Evolutionary conservation across 1,284 basidiomycete genomes (phyloP).

Genomic region (Tranzscheliella williamsii): DNA sequence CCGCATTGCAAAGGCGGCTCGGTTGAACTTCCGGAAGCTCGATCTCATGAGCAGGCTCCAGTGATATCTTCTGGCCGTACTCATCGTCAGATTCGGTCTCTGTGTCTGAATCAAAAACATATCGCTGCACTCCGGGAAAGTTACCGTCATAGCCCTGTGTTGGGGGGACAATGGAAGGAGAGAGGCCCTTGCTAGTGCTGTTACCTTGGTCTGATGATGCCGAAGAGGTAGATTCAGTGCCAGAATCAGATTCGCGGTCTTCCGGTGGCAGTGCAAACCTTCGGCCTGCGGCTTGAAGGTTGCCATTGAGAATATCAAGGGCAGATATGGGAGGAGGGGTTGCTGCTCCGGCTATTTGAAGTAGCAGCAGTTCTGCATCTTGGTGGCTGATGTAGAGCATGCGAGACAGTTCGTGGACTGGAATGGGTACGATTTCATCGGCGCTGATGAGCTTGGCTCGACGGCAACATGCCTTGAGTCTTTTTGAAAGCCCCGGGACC

Average conservation of each 20-base stretch:
- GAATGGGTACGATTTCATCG: conserved; percentile 25
- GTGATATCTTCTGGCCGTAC: too few relatives aligned
- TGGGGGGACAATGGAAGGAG: conserved; percentile 20
- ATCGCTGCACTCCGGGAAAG: conserved; percentile 16
- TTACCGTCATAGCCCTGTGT: conserved; percentile 36
- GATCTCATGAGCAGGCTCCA: neutral
- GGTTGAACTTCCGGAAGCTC: neutral
- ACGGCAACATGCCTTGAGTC: conserved; percentile 37
- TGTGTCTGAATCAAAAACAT: conserved; percentile 19
- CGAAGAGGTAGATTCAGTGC: too few relatives aligned
- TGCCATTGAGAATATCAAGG: conserved; percentile 20
- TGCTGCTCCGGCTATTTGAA: conserved; percentile 15
- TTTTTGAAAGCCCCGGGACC: conserved; percentile 27
- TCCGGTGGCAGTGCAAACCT: neutral
- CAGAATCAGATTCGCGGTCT: too few relatives aligned
- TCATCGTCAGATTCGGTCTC: neutral
- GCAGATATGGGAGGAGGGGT: conserved; percentile 16
- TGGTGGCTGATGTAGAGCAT: conserved; percentile 7
- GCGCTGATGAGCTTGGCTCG: conserved; percentile 28
- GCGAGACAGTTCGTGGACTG: conserved; percentile 13
- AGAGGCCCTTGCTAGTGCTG: too few relatives aligned
- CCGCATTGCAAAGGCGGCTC: neutral
- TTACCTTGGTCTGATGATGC: too few relatives aligned
- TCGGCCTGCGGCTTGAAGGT: neutral
- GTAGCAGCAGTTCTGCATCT: conserved; percentile 14